Evolutionary conservation across 306 rosid species (phyloP).

Genomic region (Albizia julibrissin): DNA sequence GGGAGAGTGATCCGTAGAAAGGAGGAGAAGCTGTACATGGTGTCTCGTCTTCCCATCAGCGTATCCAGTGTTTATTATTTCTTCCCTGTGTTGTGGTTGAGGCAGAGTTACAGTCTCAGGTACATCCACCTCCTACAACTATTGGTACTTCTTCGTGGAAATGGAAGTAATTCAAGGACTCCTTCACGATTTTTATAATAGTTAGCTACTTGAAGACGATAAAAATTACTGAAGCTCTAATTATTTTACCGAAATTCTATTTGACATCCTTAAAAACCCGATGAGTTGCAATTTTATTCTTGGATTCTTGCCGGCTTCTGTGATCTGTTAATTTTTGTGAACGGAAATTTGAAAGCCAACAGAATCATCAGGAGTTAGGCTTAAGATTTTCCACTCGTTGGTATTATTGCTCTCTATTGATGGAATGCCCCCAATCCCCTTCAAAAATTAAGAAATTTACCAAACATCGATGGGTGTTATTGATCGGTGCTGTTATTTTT

Average conservation of each 20-base stretch:
- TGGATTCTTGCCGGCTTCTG: background rate
- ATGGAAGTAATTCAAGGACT: background rate
- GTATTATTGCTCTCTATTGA: slow-evolving; percentile 31
- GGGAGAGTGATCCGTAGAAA: background rate
- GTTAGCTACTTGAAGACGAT: background rate
- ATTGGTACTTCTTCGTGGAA: background rate
- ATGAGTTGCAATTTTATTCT: background rate
- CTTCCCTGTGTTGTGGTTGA: background rate
- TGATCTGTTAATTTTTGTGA: background rate
- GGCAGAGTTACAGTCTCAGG: background rate
- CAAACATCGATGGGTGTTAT: slow-evolving; percentile 39
- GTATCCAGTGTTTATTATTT: background rate
- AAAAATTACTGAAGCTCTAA: background rate
- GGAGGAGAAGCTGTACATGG: background rate
- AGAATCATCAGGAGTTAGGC: slow-evolving; percentile 8
- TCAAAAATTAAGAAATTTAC: slow-evolving; percentile 57
- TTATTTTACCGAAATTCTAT: background rate
- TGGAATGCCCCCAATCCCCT: slow-evolving; percentile 72
- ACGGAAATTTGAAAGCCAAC: background rate
- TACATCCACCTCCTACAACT: background rate
- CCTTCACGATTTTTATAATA: background rate
- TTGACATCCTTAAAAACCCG: background rate
- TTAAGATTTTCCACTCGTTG: slow-evolving; percentile 7
- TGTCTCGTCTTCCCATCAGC: background rate
- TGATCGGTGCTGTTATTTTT: slow-evolving; percentile 26